Evolutionary conservation across 148 eudicot species (phyloP).

Genomic region (Mesembryanthemum crystallinum): DNA sequence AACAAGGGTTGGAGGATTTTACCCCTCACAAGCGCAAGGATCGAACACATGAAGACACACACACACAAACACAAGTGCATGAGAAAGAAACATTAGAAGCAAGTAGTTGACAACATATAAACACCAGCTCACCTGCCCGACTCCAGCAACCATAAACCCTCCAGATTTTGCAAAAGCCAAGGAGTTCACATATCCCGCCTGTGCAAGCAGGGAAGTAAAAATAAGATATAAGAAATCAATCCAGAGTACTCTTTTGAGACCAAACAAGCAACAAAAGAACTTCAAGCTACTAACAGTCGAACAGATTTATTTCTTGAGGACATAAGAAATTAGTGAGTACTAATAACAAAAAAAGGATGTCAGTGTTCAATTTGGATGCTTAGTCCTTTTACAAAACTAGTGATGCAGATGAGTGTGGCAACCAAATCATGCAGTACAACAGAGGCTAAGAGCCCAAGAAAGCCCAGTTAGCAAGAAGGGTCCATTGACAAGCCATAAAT

Average conservation of each 20-base stretch:
- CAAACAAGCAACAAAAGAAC: not conserved
- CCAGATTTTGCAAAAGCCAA: constrained; percentile 95
- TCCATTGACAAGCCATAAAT: not conserved
- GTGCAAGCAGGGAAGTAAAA: constrained; percentile 18
- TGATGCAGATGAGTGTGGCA: not conserved
- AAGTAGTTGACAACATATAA: not conserved
- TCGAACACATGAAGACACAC: not conserved
- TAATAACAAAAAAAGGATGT: not conserved
- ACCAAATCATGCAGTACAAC: not conserved
- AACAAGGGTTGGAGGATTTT: not conserved
- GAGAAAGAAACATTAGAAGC: not conserved
- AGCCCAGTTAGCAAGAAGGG: not conserved
- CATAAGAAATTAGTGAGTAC: not conserved
- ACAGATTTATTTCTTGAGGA: not conserved
- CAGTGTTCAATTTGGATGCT: not conserved
- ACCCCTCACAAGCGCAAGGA: not conserved
- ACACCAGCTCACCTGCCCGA: constrained; percentile 72
- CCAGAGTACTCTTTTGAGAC: not conserved
- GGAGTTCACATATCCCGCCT: constrained; percentile 88
- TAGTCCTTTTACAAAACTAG: not conserved
- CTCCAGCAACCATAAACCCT: constrained; percentile 81
- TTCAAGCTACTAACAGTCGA: not conserved
- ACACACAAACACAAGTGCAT: not conserved
- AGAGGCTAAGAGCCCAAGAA: no score
- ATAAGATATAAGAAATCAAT: constrained; percentile 9